Base-by-base conservation (phyloP, 139 green algal genomes). In the Chlorella sp. region DNA sequence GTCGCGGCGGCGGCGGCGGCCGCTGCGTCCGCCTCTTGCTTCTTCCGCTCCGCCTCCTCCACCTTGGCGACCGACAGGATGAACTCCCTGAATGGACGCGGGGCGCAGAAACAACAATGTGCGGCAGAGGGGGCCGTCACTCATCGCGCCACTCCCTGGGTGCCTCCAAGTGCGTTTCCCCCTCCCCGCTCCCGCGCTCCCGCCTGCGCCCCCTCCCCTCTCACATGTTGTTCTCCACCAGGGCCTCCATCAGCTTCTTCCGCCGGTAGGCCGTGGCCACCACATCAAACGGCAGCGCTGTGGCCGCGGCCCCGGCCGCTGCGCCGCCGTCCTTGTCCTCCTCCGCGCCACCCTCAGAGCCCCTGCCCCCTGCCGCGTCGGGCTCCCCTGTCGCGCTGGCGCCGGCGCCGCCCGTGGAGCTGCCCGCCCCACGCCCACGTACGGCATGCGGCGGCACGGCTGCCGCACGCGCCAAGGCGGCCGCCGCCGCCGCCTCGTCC, bases 201-300 rank as follows among this genome's bases (percentile, higher is more conserved):
- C n/a, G n/a, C n/a, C n/a, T n/a, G n/a, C n/a, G n/a, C n/a, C n/a
- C n/a, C n/a, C n/a, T n/a, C n/a, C n/a, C n/a, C 2, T n/a, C 72
- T 62, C 45, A 78, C 60, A 87, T 91, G 82, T 94, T 82, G 23
- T 89, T 78, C 51, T 77, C 84, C 62, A 91, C 84, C 68, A 95
- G 79, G 27, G 89, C 90, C 67, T 90, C 82, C 82, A 95, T 89
- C 21, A 93, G 78, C 43, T 89, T 87, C 74, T 93, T 93, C 41
- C 90, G 84, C 9, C 87, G 79, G 77, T 92, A 93, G 2, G 63
- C 73, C 5, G 63, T 58, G 23, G 53, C 73, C 50, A 79, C 73
- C 7, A 79, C 27, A n/a, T 79, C 73, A 59, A 79, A 73, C 0
- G 73, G 63, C 17, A 79, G 73, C 17, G 50, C n/a, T 3, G 50